Percentiles rank a stretch among this genome's conserved stretches.
Conservation (phyloP, 257 asterid species). For the Solanum piurae region DNA sequence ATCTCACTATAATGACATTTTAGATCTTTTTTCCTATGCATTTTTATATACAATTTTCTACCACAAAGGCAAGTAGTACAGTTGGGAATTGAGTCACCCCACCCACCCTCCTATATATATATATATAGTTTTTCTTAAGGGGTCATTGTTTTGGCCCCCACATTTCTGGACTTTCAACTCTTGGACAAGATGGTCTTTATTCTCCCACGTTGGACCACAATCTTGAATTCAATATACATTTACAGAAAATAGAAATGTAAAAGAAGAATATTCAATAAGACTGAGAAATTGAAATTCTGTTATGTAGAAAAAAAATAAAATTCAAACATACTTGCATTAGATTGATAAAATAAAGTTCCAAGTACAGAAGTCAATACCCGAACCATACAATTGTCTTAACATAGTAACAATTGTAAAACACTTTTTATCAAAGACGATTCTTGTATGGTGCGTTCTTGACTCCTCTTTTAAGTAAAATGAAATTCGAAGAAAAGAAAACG, state of each 20-base stretch:
- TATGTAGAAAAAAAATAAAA: background rate
- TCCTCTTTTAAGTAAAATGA: constrained; percentile 18
- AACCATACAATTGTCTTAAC: constrained; percentile 56
- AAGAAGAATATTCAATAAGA: background rate
- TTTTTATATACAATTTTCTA: background rate
- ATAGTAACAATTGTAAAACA: background rate
- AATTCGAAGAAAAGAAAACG: background rate
- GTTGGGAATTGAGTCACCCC: background rate
- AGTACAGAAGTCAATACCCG: constrained; percentile 92
- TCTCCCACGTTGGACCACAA: constrained; percentile 44
- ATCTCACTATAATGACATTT: background rate
- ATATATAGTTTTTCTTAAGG: constrained; percentile 13
- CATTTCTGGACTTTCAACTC: constrained; percentile 37
- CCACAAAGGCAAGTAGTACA: background rate
- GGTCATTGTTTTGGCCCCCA: constrained; percentile 43
- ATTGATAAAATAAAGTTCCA: constrained; percentile 9
- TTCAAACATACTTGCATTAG: background rate
- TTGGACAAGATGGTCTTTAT: constrained; percentile 24
- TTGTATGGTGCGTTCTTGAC: constrained; percentile 65
- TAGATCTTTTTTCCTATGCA: background rate
- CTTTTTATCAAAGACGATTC: constrained; percentile 11
- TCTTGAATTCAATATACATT: background rate
- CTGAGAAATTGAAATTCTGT: background rate
- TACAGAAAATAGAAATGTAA: background rate
- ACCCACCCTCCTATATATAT: background rate